A percentile compares a stretch with the other conserved stretches of the same genome.
Conservation (phyloP, 768 basidiomycete species). For the Boletus sp. region DNA sequence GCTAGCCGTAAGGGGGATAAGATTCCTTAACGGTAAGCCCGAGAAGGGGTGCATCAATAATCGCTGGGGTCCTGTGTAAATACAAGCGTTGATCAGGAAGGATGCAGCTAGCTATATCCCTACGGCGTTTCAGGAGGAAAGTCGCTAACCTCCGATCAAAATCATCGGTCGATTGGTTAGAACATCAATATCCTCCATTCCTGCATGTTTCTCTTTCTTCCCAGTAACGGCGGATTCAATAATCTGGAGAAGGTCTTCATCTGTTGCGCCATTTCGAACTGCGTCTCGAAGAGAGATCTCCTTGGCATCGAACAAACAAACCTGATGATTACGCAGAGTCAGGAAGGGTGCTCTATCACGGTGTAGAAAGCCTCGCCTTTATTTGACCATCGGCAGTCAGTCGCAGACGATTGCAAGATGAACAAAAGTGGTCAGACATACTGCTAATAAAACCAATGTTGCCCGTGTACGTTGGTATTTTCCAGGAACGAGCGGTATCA, state of each 20-base stretch:
- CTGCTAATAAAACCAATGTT: conserved; percentile 87
- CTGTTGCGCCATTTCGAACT: conserved; percentile 62
- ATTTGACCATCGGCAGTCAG: conserved; percentile 91
- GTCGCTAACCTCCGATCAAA: conserved; percentile 87
- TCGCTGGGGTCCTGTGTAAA: conserved; percentile 19
- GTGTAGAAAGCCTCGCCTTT: conserved; percentile 50
- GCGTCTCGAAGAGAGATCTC: conserved; percentile 80
- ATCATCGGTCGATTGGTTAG: conserved; percentile 86
- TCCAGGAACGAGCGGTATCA: conserved; percentile 81
- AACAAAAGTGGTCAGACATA: conserved; percentile 93
- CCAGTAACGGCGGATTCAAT: conserved; percentile 64
- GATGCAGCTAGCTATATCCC: conserved; percentile 15
- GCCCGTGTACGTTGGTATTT: conserved; percentile 67
- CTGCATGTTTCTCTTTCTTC: conserved; percentile 82
- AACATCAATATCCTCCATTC: conserved; percentile 80
- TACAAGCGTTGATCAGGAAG: conserved; percentile 25
- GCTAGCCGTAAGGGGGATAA: background rate
- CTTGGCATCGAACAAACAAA: conserved; percentile 83
- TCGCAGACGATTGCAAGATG: conserved; percentile 78
- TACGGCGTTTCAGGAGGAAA: conserved; percentile 25
- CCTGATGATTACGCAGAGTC: conserved; percentile 41
- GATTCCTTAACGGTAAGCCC: background rate
- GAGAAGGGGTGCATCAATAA: conserved; percentile 1
- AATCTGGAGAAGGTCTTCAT: conserved; percentile 57
- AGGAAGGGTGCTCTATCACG: background rate